Evolutionary conservation across 202 grass and related monocot genomes (phyloP).

Genomic region (Schoenoplectus triqueter): DNA sequence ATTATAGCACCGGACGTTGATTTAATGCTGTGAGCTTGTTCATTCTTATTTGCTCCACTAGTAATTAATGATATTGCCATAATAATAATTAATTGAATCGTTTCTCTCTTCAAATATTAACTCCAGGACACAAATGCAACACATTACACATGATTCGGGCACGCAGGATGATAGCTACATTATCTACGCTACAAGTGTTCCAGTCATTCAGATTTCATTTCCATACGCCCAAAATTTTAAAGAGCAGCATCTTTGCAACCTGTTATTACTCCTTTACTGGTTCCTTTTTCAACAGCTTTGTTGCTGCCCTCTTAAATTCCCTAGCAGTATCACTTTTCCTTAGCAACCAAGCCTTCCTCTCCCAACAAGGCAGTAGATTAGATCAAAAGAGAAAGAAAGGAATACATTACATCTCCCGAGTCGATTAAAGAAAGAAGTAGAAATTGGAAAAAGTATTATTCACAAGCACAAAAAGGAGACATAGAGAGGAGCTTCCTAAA

Average conservation of each 20-base stretch:
- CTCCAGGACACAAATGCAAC: slow-evolving; percentile 39
- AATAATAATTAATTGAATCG: background rate
- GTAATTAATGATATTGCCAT: background rate
- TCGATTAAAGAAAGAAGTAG: slow-evolving; percentile 22
- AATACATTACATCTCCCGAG: background rate
- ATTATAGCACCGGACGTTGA: background rate
- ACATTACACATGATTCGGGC: slow-evolving; percentile 4
- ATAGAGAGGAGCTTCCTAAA: slow-evolving; percentile 31
- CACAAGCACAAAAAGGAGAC: background rate
- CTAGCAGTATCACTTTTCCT: slow-evolving; percentile 27
- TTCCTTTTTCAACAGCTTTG: slow-evolving; percentile 44
- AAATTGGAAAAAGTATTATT: background rate
- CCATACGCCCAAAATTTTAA: background rate
- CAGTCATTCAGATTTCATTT: slow-evolving; percentile 28
- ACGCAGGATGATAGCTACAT: slow-evolving; percentile 45
- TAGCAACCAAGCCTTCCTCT: slow-evolving; percentile 51
- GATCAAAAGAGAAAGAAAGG: slow-evolving; percentile 33
- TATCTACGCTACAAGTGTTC: background rate
- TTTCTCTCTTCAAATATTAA: slow-evolving; percentile 8
- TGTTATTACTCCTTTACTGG: slow-evolving; percentile 7
- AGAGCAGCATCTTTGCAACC: slow-evolving; percentile 2
- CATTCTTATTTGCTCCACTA: background rate
- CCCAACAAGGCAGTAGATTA: slow-evolving; percentile 48
- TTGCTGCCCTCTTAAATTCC: slow-evolving; percentile 31
- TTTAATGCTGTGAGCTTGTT: background rate